These are phyloP conservation scores for Xylaria sp. DNA, from an alignment of 495 filamentous ascomycete genomes.

Conservation along the genomic window DNA sequence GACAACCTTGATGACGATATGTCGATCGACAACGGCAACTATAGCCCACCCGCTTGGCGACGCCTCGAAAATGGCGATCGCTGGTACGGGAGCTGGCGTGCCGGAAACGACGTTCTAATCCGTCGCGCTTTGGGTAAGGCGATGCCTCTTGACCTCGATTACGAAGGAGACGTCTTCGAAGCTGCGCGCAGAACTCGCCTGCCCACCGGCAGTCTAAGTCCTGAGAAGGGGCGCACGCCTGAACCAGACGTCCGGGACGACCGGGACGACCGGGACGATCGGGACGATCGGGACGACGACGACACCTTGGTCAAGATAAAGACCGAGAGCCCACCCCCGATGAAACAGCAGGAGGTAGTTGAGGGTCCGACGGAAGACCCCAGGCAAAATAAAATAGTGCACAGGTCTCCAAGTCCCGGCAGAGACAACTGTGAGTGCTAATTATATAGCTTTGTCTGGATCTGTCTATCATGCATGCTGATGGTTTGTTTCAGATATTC, in stretches of 20 bases:
- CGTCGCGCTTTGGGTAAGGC: constrained; percentile 34
- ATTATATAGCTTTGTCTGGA: background rate
- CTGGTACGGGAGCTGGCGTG: constrained; percentile 63
- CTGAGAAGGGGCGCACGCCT: constrained; percentile 58
- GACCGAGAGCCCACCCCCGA: constrained; percentile 31
- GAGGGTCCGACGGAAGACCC: constrained; percentile 13
- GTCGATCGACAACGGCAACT: constrained; percentile 56
- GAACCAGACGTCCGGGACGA: constrained; percentile 49
- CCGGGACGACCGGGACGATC: no score
- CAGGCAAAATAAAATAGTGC: constrained; percentile 40
- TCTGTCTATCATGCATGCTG: constrained; percentile 23
- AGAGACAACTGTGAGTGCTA: constrained; percentile 48
- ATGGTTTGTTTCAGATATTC: constrained; percentile 68
- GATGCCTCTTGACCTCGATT: constrained; percentile 29
- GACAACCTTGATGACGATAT: constrained; percentile 42
- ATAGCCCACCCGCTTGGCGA: constrained; percentile 64
- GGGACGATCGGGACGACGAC: constrained; percentile 43
- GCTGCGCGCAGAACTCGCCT: constrained; percentile 58
- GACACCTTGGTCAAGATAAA: constrained; percentile 46
- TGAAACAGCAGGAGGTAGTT: constrained; percentile 16
- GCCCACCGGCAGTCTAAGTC: constrained; percentile 57
- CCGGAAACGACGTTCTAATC: constrained; percentile 43
- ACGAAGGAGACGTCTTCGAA: constrained; percentile 50
- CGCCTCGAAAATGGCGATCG: constrained; percentile 60
- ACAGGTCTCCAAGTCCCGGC: constrained; percentile 28